Percentiles rank a stretch among this genome's conserved stretches.
Evolutionary conservation across 306 rosid species (phyloP).

Genomic region (Arachis stenosperma): DNA sequence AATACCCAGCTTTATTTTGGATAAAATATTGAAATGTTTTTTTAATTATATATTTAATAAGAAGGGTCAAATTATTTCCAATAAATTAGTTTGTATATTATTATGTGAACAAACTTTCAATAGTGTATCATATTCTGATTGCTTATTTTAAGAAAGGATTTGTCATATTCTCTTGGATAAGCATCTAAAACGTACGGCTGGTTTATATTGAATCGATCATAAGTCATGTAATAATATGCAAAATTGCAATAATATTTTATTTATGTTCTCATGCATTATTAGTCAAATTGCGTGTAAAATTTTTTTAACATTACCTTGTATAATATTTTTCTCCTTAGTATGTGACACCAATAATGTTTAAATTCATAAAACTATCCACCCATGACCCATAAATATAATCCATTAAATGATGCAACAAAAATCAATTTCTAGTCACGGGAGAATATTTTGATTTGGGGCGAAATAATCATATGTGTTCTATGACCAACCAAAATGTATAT

Average conservation of each 20-base stretch:
- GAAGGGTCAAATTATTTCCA: not conserved
- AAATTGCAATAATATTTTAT: not conserved
- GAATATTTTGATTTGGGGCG: not conserved
- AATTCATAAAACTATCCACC: too few species aligned
- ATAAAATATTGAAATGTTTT: not conserved
- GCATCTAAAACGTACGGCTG: conserved; percentile 10
- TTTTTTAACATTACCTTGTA: not conserved
- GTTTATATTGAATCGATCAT: not conserved
- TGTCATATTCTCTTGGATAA: conserved; percentile 38
- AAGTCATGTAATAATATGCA: not conserved
- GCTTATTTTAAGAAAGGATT: conserved; percentile 16
- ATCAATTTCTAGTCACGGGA: not conserved
- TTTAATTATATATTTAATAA: too few species aligned
- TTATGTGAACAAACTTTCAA: not conserved
- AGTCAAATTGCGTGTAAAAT: not conserved
- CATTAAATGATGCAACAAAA: too few species aligned
- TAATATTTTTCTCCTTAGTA: too few species aligned
- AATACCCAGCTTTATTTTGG: not conserved
- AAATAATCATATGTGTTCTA: too few species aligned
- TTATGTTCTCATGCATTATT: not conserved
- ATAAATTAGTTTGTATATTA: not conserved
- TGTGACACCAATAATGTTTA: too few species aligned
- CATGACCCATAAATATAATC: too few species aligned
- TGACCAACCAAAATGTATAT: conserved; percentile 1
- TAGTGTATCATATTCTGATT: not conserved